Evolutionary conservation across 2,329 filamentous ascomycete species (phyloP).

Genomic region (Fusarium newnesense): DNA sequence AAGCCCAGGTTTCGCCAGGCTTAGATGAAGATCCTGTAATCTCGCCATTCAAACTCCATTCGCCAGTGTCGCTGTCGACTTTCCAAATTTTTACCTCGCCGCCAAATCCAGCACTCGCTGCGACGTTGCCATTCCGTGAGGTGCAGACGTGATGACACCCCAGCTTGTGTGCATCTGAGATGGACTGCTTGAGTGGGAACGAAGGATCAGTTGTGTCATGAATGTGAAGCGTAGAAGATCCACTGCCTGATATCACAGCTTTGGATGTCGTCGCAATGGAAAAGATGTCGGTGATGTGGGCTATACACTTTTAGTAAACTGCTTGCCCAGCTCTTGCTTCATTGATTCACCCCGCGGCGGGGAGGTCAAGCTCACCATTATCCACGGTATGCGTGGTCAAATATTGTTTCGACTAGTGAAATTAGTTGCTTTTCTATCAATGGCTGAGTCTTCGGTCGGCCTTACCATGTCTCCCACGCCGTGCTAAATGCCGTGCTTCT

Average conservation of each 20-base stretch:
- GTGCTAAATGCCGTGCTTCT: constrained; percentile 1
- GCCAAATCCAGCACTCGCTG: constrained; percentile 87
- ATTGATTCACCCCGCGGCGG: constrained; percentile 38
- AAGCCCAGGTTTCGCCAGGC: constrained; percentile 84
- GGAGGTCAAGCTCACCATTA: constrained; percentile 69
- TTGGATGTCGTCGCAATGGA: constrained; percentile 79
- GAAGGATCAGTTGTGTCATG: constrained; percentile 78
- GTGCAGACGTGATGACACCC: constrained; percentile 91
- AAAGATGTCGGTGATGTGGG: constrained; percentile 87
- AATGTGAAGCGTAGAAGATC: constrained; percentile 82
- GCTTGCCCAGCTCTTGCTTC: constrained; percentile 10
- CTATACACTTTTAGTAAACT: constrained; percentile 56
- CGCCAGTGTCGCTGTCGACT: constrained; percentile 64
- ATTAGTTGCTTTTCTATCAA: constrained; percentile 1
- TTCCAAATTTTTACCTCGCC: constrained; percentile 90
- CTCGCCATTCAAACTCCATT: constrained; percentile 59
- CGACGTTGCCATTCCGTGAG: constrained; percentile 73
- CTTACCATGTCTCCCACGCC: constrained; percentile 43
- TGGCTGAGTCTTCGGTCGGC: neutral
- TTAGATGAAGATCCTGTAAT: constrained; percentile 59
- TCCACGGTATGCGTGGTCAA: constrained; percentile 92
- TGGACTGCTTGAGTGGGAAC: constrained; percentile 82
- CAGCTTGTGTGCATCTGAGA: constrained; percentile 83
- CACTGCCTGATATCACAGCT: constrained; percentile 84
- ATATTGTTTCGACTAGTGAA: constrained; percentile 92